Evolutionary conservation across 2,329 filamentous ascomycete genomes (phyloP), one percentile per base, ranked within the genome.

Genomic region (Cladophialophora bantiana): DNA sequence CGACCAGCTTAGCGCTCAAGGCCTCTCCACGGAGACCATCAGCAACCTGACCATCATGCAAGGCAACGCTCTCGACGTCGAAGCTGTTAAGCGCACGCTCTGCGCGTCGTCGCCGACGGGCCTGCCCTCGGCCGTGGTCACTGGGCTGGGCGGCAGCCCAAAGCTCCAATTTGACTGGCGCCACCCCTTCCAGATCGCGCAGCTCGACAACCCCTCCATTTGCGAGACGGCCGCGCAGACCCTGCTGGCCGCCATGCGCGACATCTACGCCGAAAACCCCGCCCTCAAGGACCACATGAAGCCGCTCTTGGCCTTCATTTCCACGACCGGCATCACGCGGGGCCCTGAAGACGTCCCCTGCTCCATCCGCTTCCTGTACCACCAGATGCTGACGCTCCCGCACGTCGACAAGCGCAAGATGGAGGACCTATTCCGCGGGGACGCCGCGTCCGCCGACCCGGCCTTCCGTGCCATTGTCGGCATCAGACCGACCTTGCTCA

Each of bases 1-100:
- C 54, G 70, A 73, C 7, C 73, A 81, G n/a, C 78, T 86, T 36
- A 73, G 68, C 4, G 35, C 59, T 4, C 80, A 82, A 70, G 76
- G 75, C 13, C 70, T 86, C 58, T 72, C 79, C 32, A 59, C 75
- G 20, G 67, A 74, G 10, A 64, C 83, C 64, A 62, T 67, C 57
- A 31, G 77, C 68, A 74, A 83, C 62, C 80, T 86, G 38, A 82
- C 78, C 65, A 81, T 86, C 64, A 75, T 83, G 65, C 45, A 80
- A 69, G 85, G 85, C 68, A 78, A 83, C 70, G 79, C 80, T 32
- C 80, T 79, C 57, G 78, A 84, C 68, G 45, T 78, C 38, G 62
- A 71, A 2, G 77, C 77, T 20, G 79, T 86, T 18, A 77, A 79
- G 42, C 64, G 75, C 15, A 76, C 79, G 0, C 73, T 83, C 20